phyloP scores from a whole-genome alignment of 2,329 filamentous ascomycete genomes.

The Emericellopsis cladophorae region DNA sequence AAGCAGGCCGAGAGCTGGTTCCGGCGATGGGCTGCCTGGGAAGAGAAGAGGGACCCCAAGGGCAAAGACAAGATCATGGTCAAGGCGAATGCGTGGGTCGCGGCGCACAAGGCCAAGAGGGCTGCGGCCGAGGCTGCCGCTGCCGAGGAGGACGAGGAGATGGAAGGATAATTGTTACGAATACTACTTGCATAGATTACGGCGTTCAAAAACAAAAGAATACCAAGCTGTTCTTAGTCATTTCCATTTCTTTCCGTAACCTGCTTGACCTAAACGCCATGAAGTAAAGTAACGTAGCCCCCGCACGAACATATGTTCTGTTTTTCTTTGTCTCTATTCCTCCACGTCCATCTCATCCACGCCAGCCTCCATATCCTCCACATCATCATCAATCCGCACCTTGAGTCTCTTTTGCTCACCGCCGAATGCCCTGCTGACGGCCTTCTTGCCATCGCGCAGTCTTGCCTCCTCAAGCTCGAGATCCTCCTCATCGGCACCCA shows the following conservation, averaged over 20 bases:
- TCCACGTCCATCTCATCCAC: slow-evolving; percentile 7
- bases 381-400: slow-evolving; percentile 21
- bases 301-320: background rate
- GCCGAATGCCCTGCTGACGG: slow-evolving; percentile 26
- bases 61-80: slow-evolving; percentile 58
- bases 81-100: slow-evolving; percentile 59
- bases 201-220: slow-evolving; percentile 1
- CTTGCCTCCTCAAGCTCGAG: slow-evolving; percentile 22
- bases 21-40: slow-evolving; percentile 83
- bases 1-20: slow-evolving; percentile 81
- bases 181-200: background rate
- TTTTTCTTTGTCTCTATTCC: background rate
- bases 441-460: slow-evolving; percentile 12
- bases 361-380: slow-evolving; percentile 12
- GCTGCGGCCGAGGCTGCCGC: slow-evolving; percentile 19
- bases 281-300: background rate
- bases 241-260: background rate
- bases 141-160: slow-evolving; percentile 21
- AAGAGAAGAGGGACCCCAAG: slow-evolving; percentile 59
- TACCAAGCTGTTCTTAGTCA: too few relatives aligned
- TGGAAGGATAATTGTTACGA: background rate
- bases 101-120: slow-evolving; percentile 31
- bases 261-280: background rate
- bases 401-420: slow-evolving; percentile 25
- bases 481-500: slow-evolving; percentile 37